Base-by-base conservation (phyloP, 306 rosid species). In the Fragaria iinumae region DNA sequence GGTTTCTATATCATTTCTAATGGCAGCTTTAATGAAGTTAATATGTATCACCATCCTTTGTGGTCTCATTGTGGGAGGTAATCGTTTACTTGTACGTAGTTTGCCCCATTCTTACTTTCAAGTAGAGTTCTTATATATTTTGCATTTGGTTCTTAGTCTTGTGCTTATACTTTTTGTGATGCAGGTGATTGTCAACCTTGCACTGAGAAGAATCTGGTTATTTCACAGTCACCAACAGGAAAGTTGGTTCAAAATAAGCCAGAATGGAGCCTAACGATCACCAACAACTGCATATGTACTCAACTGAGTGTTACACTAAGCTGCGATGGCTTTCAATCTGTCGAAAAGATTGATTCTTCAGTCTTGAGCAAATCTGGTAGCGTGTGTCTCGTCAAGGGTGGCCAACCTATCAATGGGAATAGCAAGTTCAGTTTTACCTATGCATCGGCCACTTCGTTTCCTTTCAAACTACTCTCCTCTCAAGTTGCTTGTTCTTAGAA, bases 201-300 rank as follows among this genome's bases (percentile, higher is more conserved):
- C 65, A 11, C 55, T 2, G 4, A 21, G 9, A 68, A 49, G 0
- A 57, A 83, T 27, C 8, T 90, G 5, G 16, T 32, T 0, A 27
- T 90, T 7, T 23, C 5, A 2, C 88, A 88, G 63, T 10, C 1
- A 11, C 27, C 65, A 23, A 84, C 82, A 4, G 96, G 89, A 32
- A 62, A 65, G 1, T n/a, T 8, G 11, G 73, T 86, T 5, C 29
- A 74, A 0, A 41, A 52, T 6, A 81, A 82, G 64, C 69, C 77
- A 14, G 78, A 89, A 45, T 89, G 88, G 88, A 5, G 2, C 0
- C 86, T 80, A 47, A 81, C 68, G 0, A 69, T 87, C 17, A 59
- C 65, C 29, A 59, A 59, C 65, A 25, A 59, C 65, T 59, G 65
- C 65, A 59, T 59, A 11, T 59, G 65, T 25, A 11, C 18, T 25